Conservation (phyloP, 768 basidiomycete genomes). For the Naematelia aurantialba region DNA sequence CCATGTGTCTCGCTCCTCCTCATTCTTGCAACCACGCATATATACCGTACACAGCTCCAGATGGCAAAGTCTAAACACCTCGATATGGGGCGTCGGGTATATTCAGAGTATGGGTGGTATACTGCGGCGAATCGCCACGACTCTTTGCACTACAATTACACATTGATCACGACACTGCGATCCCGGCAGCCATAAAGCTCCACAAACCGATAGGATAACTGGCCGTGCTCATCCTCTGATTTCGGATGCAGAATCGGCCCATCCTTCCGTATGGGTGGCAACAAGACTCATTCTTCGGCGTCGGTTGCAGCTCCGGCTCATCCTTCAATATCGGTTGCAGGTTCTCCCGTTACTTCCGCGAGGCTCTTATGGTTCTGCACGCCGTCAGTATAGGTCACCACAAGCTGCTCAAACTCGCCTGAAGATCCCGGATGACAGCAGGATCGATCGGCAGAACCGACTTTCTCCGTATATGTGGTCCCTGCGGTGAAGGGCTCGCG, state of each 20-base stretch:
- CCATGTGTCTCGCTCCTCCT: neutral
- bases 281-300: no score
- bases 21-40: neutral
- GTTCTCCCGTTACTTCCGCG: neutral
- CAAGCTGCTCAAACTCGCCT: slow-evolving; percentile 35
- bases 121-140: neutral
- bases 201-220: no score
- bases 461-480: slow-evolving; percentile 86
- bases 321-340: neutral
- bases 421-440: slow-evolving; percentile 47
- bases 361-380: neutral
- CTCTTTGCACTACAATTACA: neutral
- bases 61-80: neutral
- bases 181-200: no score
- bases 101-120: neutral
- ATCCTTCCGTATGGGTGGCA: no score
- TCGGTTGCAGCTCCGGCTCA: no score
- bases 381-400: neutral
- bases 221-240: no score
- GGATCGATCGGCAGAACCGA: slow-evolving; percentile 74
- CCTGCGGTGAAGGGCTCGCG: slow-evolving; percentile 37
- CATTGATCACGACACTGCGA: no score
- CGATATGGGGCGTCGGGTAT: neutral
- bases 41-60: neutral
- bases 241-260: no score